phyloP scores from a whole-genome alignment of 2,329 filamentous ascomycete genomes.

The Phaeosphaeria sp. region DNA sequence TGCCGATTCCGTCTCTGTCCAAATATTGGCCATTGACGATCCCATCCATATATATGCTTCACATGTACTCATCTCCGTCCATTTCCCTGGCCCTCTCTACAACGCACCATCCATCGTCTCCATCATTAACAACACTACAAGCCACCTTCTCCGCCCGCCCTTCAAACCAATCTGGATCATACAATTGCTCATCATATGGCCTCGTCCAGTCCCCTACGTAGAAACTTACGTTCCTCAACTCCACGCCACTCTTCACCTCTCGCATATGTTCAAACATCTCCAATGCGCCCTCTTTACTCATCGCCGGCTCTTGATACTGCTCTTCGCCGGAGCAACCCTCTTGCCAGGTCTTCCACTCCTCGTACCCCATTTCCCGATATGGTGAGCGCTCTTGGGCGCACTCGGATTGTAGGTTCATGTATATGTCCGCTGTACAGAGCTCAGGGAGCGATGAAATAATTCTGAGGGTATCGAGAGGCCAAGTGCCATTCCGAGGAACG shows the following conservation, averaged over 20 bases:
- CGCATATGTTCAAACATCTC: conserved; percentile 17
- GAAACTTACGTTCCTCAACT: conserved; percentile 15
- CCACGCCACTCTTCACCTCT: conserved; percentile 6
- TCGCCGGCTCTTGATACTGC: conserved; percentile 8
- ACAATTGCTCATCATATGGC: conserved; percentile 4
- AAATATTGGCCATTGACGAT: too few species aligned
- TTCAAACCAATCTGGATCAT: conserved; percentile 7
- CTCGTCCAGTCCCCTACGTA: conserved; percentile 17
- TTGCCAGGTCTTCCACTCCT: neutral
- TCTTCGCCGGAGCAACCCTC: conserved; percentile 9
- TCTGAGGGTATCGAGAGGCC: conserved; percentile 16
- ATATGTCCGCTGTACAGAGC: conserved; percentile 14
- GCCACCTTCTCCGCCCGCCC: conserved; percentile 7
- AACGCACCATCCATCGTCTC: conserved; percentile 5
- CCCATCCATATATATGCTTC: too few species aligned
- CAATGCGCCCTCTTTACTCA: conserved; percentile 10
- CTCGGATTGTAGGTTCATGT: conserved; percentile 12
- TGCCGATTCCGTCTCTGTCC: too few species aligned
- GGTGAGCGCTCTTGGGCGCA: conserved; percentile 5
- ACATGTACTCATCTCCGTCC: neutral
- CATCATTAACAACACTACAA: conserved; percentile 7
- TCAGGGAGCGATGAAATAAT: conserved; percentile 9
- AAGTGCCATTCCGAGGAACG: conserved; percentile 19
- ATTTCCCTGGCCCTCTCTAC: conserved; percentile 6
- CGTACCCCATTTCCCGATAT: neutral